Percentiles rank a stretch among this genome's conserved stretches.
Evolutionary conservation across 192 early-diverging fungal species (phyloP).

Genomic region (Coemansia sp.): DNA sequence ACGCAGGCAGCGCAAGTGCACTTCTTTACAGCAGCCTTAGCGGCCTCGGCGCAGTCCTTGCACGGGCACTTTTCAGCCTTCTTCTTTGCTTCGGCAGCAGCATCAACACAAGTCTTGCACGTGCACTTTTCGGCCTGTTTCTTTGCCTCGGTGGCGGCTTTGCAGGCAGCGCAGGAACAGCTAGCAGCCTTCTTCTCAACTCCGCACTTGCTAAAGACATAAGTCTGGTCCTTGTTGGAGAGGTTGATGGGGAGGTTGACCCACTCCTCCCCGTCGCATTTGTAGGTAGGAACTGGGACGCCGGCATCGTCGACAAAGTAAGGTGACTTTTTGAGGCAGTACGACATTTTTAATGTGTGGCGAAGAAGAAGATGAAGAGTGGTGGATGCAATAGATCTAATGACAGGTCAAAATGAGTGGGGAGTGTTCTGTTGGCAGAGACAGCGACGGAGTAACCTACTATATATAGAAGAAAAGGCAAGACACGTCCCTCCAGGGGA

Average conservation of each 20-base stretch:
- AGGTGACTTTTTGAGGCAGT: slow-evolving; percentile 51
- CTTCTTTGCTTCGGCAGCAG: slow-evolving; percentile 26
- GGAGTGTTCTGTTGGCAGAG: neutral
- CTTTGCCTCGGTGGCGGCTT: slow-evolving; percentile 28
- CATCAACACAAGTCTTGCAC: slow-evolving; percentile 34
- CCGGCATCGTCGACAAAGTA: slow-evolving; percentile 40
- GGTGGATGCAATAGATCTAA: neutral
- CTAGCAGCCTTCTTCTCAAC: slow-evolving; percentile 33
- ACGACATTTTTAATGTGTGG: slow-evolving; percentile 28
- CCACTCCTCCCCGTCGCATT: slow-evolving; percentile 53
- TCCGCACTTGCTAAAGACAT: slow-evolving; percentile 43
- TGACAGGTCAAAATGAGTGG: neutral
- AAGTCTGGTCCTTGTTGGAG: slow-evolving; percentile 49
- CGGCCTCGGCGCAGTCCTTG: slow-evolving; percentile 30
- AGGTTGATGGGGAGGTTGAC: slow-evolving; percentile 54
- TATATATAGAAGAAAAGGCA: slow-evolving; percentile 10
- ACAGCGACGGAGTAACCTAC: neutral
- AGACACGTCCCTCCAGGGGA: neutral
- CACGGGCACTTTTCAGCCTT: slow-evolving; percentile 44
- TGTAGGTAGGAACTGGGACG: slow-evolving; percentile 50
- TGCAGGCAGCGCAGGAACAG: slow-evolving; percentile 41
- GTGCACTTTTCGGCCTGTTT: slow-evolving; percentile 38
- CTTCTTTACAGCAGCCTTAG: slow-evolving; percentile 18
- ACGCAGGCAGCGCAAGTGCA: slow-evolving; percentile 6
- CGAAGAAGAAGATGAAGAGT: neutral